A percentile compares a stretch with the other conserved stretches of the same genome.
phyloP scores from a whole-genome alignment of 2,329 filamentous ascomycete species.

The Sporothrix pallida region DNA sequence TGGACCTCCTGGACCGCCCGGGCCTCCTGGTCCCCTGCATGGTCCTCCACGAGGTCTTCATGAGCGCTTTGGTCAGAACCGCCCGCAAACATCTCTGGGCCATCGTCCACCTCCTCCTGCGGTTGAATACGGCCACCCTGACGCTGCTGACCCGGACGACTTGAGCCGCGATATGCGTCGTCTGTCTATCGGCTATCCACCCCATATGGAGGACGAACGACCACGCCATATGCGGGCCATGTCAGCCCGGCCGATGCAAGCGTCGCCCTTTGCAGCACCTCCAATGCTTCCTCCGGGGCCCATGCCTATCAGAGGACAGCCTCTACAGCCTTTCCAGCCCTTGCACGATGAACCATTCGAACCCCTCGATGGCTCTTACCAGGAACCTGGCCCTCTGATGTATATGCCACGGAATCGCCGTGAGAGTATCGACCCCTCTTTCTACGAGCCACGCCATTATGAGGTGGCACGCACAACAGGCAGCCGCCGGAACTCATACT shows the following conservation, averaged over 20 bases:
- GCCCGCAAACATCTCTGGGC: constrained; percentile 50
- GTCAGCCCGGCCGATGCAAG: constrained; percentile 45
- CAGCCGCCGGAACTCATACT: constrained; percentile 51
- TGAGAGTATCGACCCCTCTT: constrained; percentile 47
- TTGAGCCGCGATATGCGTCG: constrained; percentile 47
- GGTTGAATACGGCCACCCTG: constrained; percentile 45
- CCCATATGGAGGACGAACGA: constrained; percentile 53
- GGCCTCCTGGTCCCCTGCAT: neutral
- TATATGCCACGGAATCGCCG: constrained; percentile 40
- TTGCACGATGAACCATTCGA: constrained; percentile 48
- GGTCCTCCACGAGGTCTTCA: constrained; percentile 34
- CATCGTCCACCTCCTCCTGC: constrained; percentile 41
- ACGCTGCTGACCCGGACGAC: constrained; percentile 52
- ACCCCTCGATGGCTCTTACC: constrained; percentile 47
- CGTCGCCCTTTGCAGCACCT: constrained; percentile 43
- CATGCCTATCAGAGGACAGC: neutral
- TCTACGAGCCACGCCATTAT: constrained; percentile 50
- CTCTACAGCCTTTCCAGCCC: neutral
- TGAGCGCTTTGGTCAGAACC: constrained; percentile 38
- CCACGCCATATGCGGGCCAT: constrained; percentile 53
- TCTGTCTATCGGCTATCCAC: constrained; percentile 50
- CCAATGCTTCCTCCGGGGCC: constrained; percentile 33
- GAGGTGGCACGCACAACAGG: constrained; percentile 45
- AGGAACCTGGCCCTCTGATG: constrained; percentile 45
- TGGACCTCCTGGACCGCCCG: constrained; percentile 3